Evolutionary conservation across 345 rosid species (phyloP).

Genomic region (Syzygium aqueum): DNA sequence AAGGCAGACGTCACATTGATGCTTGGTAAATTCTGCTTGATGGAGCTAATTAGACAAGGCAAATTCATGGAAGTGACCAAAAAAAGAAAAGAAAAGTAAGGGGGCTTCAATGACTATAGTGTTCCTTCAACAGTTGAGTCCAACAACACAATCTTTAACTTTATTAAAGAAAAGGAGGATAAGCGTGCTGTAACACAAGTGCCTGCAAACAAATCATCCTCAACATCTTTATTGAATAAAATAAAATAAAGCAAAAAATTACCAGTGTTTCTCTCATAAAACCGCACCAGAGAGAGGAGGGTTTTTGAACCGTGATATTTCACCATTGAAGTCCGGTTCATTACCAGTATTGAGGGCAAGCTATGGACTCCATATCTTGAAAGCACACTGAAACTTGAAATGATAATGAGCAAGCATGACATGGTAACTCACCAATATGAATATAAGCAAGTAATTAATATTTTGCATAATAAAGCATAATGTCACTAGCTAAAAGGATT

Average conservation of each 20-base stretch:
- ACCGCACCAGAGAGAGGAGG: constrained; percentile 49
- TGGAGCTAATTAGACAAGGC: not conserved
- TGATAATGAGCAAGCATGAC: not conserved
- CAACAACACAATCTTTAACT: not conserved
- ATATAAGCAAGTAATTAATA: not conserved
- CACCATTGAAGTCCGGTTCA: constrained; percentile 47
- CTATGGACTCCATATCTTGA: constrained; percentile 81
- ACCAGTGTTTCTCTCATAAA: constrained; percentile 70
- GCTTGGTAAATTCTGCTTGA: not conserved
- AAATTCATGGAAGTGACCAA: not conserved
- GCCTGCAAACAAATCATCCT: not conserved
- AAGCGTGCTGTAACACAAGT: not conserved
- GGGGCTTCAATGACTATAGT: not conserved
- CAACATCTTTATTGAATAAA: not conserved
- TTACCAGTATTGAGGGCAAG: constrained; percentile 63
- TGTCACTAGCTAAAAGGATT: not conserved
- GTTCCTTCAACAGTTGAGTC: not conserved
- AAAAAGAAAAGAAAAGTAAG: not conserved
- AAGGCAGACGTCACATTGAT: not conserved
- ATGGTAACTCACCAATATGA: not conserved
- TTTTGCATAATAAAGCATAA: not conserved
- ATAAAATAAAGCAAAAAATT: not conserved
- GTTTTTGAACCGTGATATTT: constrained; percentile 56
- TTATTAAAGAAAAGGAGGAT: not conserved
- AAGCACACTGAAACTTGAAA: constrained; percentile 41